Percentiles rank a stretch among this genome's conserved stretches.
Evolutionary conservation across 345 rosid species (phyloP).

Genomic region (Acer campestre): DNA sequence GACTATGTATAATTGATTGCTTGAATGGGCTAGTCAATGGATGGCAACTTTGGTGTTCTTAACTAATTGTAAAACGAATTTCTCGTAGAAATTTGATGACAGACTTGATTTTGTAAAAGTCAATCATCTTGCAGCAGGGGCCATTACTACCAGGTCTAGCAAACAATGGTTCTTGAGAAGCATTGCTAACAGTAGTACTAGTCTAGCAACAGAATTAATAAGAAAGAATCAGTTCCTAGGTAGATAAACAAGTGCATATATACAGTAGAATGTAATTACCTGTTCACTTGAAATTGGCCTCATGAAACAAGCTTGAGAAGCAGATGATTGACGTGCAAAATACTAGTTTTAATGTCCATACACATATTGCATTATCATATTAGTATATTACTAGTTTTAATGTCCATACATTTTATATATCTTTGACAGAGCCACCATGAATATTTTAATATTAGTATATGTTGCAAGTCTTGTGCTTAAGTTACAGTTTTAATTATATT

Average conservation of each 20-base stretch:
- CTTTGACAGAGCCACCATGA: no score
- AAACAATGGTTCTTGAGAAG: slow-evolving; percentile 39
- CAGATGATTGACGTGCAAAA: slow-evolving; percentile 71
- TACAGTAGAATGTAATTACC: slow-evolving; percentile 8
- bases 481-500: no score
- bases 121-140: no score
- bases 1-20: not conserved
- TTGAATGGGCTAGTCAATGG: not conserved
- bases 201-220: not conserved
- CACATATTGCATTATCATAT: no score
- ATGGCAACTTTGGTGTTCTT: not conserved
- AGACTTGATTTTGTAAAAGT: no score
- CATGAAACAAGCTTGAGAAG: slow-evolving; percentile 71
- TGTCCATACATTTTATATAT: no score
- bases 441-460: no score
- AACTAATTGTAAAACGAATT: not conserved
- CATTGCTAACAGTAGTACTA: slow-evolving; percentile 5
- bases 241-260: no score
- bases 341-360: no score
- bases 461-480: no score
- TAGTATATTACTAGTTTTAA: no score
- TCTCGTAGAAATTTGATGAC: no score
- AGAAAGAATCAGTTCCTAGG: slow-evolving; percentile 8
- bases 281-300: slow-evolving; percentile 56
- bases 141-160: slow-evolving; percentile 28